Conservation (phyloP, 495 filamentous ascomycete genomes). For the Chaetomium cochliodes region DNA sequence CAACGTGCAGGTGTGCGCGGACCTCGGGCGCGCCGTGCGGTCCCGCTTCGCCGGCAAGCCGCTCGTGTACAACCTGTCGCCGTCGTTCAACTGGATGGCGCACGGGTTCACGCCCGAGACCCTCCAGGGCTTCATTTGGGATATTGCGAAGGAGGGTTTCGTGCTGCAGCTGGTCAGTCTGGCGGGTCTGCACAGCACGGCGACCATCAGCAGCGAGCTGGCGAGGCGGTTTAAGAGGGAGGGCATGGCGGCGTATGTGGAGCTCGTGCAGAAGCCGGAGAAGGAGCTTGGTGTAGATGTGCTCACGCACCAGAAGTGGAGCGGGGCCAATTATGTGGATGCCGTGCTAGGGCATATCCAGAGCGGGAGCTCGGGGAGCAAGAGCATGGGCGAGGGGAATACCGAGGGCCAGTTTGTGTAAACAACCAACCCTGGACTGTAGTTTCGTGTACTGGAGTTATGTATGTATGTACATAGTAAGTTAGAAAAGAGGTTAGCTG, state of each 20-base stretch:
- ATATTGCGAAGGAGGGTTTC: conserved; percentile 89
- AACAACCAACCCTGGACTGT: background rate
- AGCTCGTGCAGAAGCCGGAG: conserved; percentile 81
- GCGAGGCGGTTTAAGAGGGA: conserved; percentile 79
- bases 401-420: conserved; percentile 61
- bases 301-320: conserved; percentile 98
- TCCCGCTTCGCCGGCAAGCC: conserved; percentile 68
- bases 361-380: conserved; percentile 79
- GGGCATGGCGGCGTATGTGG: conserved; percentile 94
- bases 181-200: conserved; percentile 85
- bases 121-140: conserved; percentile 90
- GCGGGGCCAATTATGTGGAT: conserved; percentile 88
- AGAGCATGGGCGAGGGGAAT: conserved; percentile 81
- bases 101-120: conserved; percentile 82
- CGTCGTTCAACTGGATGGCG: conserved; percentile 97
- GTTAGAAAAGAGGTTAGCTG: no score
- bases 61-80: conserved; percentile 92
- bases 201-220: conserved; percentile 82
- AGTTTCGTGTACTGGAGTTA: background rate
- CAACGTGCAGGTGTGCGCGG: conserved; percentile 64
- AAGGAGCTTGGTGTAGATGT: conserved; percentile 94
- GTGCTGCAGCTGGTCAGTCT: conserved; percentile 90
- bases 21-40: conserved; percentile 74
- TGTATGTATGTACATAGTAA: no score
- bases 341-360: conserved; percentile 89